Percentiles rank a stretch among this genome's conserved stretches.
Evolutionary conservation across 179 eudicot species (phyloP).

Genomic region (Monotropa hypopitys): DNA sequence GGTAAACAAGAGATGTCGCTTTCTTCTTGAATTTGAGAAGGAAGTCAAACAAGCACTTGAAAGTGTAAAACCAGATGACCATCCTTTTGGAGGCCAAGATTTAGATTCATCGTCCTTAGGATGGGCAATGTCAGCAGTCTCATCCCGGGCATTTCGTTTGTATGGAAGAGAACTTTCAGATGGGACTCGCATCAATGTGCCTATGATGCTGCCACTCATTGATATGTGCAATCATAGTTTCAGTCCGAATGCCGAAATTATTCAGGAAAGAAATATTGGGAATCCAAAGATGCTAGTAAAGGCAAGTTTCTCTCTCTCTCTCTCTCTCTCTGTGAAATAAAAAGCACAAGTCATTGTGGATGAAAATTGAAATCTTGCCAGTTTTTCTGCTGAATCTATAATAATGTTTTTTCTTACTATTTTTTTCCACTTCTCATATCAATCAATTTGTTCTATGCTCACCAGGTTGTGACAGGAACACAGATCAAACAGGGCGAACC

Average conservation of each 20-base stretch:
- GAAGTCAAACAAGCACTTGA: constrained; percentile 42
- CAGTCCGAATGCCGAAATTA: constrained; percentile 64
- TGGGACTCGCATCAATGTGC: constrained; percentile 38
- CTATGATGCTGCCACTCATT: constrained; percentile 92
- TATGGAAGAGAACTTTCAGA: constrained; percentile 39
- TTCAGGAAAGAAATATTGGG: constrained; percentile 43
- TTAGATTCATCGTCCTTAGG: constrained; percentile 80
- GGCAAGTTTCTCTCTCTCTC: constrained; percentile 26
- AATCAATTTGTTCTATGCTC: not conserved
- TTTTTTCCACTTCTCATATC: not conserved
- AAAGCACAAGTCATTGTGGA: not conserved
- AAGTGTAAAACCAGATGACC: constrained; percentile 36
- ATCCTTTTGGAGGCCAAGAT: constrained; percentile 78
- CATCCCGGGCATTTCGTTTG: constrained; percentile 88
- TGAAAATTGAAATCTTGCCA: not conserved
- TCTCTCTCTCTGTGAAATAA: not conserved
- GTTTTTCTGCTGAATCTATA: not conserved
- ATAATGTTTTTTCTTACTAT: not conserved
- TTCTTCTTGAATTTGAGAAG: constrained; percentile 77
- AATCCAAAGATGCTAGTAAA: constrained; percentile 50
- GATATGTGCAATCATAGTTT: constrained; percentile 99
- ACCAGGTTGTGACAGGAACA: constrained; percentile 67
- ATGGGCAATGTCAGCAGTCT: constrained; percentile 96
- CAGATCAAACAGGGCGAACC: constrained; percentile 47
- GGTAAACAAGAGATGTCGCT: constrained; percentile 91